Evolutionary conservation across 78 protist genomes (phyloP).

Genomic region (Salpingoeca rosetta): DNA sequence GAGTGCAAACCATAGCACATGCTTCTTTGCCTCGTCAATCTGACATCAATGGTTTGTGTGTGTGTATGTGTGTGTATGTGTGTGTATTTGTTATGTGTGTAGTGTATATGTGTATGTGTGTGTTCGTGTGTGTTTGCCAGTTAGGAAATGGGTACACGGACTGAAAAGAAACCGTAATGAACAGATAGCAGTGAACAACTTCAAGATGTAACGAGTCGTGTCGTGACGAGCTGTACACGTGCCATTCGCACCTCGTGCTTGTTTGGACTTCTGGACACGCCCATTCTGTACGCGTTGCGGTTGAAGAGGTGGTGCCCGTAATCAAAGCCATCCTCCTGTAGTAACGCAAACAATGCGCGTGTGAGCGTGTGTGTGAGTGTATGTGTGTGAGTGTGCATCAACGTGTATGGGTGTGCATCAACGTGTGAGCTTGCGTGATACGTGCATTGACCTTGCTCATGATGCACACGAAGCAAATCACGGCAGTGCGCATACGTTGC

Average conservation of each 20-base stretch:
- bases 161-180: too few relatives aligned
- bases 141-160: too few relatives aligned
- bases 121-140: too few relatives aligned
- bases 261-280: background rate
- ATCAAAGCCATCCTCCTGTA: background rate
- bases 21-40: background rate
- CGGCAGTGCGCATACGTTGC: background rate
- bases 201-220: too few relatives aligned
- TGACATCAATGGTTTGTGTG: too few relatives aligned
- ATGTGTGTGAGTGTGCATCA: background rate
- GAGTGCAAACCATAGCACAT: background rate
- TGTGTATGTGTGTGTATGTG: too few relatives aligned
- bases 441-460: background rate
- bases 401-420: background rate
- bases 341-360: background rate
- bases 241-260: too few relatives aligned
- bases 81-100: too few relatives aligned
- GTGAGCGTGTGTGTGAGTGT: too few relatives aligned
- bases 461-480: background rate
- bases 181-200: too few relatives aligned
- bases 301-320: background rate
- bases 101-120: too few relatives aligned
- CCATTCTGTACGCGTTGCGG: background rate
- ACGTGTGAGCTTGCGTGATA: background rate
- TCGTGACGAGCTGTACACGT: too few relatives aligned